phyloP scores from a whole-genome alignment of 2,329 filamentous ascomycete species.

The Xylariaceae sp. region DNA sequence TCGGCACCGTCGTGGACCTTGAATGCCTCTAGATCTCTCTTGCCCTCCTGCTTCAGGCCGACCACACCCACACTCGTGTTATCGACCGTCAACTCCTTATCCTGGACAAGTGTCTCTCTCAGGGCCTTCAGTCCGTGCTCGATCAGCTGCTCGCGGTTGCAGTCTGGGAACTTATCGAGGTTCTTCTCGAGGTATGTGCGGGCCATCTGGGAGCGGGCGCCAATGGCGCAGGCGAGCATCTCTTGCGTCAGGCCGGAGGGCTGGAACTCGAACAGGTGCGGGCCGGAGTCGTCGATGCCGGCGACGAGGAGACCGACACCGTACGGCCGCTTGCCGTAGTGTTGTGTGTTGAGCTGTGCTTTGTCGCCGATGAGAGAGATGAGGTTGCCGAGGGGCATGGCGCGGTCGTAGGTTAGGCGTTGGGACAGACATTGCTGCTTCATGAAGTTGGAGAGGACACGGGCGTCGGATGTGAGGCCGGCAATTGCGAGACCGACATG shows the following conservation, averaged over 20 bases:
- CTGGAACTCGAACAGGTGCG: slow-evolving; percentile 98
- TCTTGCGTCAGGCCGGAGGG: slow-evolving; percentile 94
- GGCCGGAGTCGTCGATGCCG: slow-evolving; percentile 88
- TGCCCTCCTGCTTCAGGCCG: slow-evolving; percentile 53
- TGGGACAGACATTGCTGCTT: slow-evolving; percentile 97
- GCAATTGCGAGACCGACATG: slow-evolving; percentile 95
- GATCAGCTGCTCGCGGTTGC: slow-evolving; percentile 79
- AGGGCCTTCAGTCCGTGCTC: slow-evolving; percentile 85
- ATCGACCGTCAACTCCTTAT: slow-evolving; percentile 95
- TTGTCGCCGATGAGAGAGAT: slow-evolving; percentile 92
- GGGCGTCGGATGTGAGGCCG: slow-evolving; percentile 93
- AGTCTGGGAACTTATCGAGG: slow-evolving; percentile 74
- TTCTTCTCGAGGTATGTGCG: slow-evolving; percentile 94
- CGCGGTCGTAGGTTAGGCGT: slow-evolving; percentile 90
- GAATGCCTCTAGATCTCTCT: slow-evolving; percentile 70
- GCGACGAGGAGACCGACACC: slow-evolving; percentile 90
- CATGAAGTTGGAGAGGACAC: slow-evolving; percentile 99
- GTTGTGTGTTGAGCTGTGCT: slow-evolving; percentile 95
- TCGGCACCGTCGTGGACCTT: slow-evolving; percentile 88
- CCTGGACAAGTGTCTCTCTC: slow-evolving; percentile 93
- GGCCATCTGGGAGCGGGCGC: slow-evolving; percentile 94
- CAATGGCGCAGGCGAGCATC: slow-evolving; percentile 95
- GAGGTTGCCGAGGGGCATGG: slow-evolving; percentile 84
- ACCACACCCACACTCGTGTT: slow-evolving; percentile 92
- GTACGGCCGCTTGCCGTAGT: slow-evolving; percentile 94